Evolutionary conservation across 352 stramenopile species (phyloP), one percentile per base, ranked within the genome.

Genomic region (Globisporangium yorkense): DNA sequence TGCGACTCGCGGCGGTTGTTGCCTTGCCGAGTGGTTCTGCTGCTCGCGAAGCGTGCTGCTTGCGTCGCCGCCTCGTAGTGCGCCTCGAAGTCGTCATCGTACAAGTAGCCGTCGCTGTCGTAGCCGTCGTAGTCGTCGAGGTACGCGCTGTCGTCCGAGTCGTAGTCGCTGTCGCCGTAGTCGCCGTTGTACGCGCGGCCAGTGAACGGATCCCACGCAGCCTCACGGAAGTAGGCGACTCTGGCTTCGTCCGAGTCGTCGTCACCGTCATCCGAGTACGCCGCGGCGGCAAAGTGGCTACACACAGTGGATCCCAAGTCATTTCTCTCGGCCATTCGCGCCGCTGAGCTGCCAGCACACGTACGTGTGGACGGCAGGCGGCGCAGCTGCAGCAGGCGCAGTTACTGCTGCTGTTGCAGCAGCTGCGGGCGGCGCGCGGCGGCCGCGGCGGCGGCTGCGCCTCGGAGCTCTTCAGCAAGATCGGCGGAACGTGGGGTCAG

Each of bases 71-170:
- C 9, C 24, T 31, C 44, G 44, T 49, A 49, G 37, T 13, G 37
- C 13, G 37, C 37, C 41, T 61, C 59, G 18, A 24, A 49, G 44
- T 49, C 44, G 44, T 49, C 37, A 12, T 43, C 44, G 24, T 59
- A 62, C 27, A 51, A 29, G 41, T 49, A 52, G 27, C n/a, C 58
- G 10, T 49, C 44, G 33, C 60, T 48, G 56, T 61, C 48, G 21
- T 51, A 45, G 27, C 53, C 54, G 4, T 51, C 54, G 3, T 61
- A 46, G 8, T 68, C 43, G 6, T 54, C 48, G 5, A 51, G 49
- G n/a, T 56, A 54, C 41, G 31, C 58, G n/a, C 44, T 49, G 3
- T 67, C 39, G 15, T 54, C 51, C 61, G 64, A 53, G 2, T 56
- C 52, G 13, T 15, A 39, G 12, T 40, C 47, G 24, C 47, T 53